Percentiles rank a stretch among this genome's conserved stretches.
Evolutionary conservation across 2,329 filamentous ascomycete genomes (phyloP).

Genomic region (Fusarium sp.): DNA sequence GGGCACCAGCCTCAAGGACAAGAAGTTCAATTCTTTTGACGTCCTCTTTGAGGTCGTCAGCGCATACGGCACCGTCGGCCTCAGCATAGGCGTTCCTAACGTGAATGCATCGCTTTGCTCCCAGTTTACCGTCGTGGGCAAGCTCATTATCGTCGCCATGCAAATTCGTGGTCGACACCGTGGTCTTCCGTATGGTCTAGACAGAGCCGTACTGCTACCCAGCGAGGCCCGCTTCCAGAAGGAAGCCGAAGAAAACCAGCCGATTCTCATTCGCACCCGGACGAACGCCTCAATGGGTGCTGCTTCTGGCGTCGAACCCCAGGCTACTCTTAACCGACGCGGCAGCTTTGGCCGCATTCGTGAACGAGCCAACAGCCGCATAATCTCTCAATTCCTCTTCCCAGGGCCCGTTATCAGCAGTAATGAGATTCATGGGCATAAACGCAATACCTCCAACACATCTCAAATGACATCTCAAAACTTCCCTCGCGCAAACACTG

Average conservation of each 20-base stretch:
- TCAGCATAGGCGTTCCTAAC: constrained; percentile 85
- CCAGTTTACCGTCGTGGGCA: constrained; percentile 83
- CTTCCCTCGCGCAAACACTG: constrained; percentile 47
- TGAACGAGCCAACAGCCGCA: constrained; percentile 57
- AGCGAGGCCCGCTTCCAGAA: constrained; percentile 70
- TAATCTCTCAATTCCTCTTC: constrained; percentile 64
- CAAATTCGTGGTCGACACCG: constrained; percentile 79
- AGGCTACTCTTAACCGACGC: constrained; percentile 47
- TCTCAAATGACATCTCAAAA: constrained; percentile 45
- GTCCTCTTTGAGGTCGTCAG: constrained; percentile 90
- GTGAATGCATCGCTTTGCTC: constrained; percentile 86
- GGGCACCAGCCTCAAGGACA: constrained; percentile 76
- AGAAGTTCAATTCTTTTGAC: constrained; percentile 77
- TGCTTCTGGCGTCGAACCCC: constrained; percentile 48
- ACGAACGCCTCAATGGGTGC: constrained; percentile 55
- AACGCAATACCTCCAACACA: constrained; percentile 48
- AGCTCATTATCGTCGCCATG: constrained; percentile 79
- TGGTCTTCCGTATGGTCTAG: constrained; percentile 77
- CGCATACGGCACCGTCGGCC: constrained; percentile 93
- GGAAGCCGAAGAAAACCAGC: constrained; percentile 66
- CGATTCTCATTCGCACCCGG: constrained; percentile 55
- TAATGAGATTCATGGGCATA: constrained; percentile 48
- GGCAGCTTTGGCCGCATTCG: constrained; percentile 59
- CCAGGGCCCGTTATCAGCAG: constrained; percentile 62
- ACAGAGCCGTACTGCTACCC: constrained; percentile 73